phyloP scores from a whole-genome alignment of 805 yeast species.

The Tetrapisispora iriomotensis region DNA sequence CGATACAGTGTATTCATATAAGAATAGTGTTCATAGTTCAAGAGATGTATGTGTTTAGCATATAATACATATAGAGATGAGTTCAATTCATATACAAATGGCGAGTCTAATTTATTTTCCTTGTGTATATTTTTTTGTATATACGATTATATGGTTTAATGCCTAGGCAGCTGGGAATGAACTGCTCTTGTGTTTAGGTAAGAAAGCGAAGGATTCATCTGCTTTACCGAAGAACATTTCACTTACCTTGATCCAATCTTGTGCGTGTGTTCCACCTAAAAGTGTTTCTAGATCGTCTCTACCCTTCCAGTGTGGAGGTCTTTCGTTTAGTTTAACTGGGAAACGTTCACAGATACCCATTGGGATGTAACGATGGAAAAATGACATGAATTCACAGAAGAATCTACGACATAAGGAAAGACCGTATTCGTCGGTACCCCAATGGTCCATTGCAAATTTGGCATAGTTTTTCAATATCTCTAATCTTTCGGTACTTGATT shows the following conservation, averaged over 20 bases:
- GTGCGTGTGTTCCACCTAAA: slow-evolving; percentile 73
- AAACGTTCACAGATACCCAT: slow-evolving; percentile 81
- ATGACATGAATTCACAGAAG: slow-evolving; percentile 88
- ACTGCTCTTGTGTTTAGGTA: slow-evolving; percentile 93
- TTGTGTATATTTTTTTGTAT: not conserved
- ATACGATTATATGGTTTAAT: not conserved
- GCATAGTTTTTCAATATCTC: slow-evolving; percentile 64
- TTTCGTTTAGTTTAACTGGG: slow-evolving; percentile 83
- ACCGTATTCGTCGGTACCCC: slow-evolving; percentile 98
- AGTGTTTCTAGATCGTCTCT: slow-evolving; percentile 87
- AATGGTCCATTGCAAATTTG: slow-evolving; percentile 78
- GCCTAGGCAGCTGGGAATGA: slow-evolving; percentile 32
- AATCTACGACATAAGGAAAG: slow-evolving; percentile 78
- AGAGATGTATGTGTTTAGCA: too few relatives aligned
- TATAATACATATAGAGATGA: too few relatives aligned
- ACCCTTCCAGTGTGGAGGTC: slow-evolving; percentile 91
- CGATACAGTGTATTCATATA: too few relatives aligned
- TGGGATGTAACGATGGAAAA: slow-evolving; percentile 90
- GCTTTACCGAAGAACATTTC: slow-evolving; percentile 93
- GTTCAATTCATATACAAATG: too few relatives aligned
- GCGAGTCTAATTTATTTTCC: too few relatives aligned
- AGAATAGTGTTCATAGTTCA: too few relatives aligned
- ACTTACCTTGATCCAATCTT: slow-evolving; percentile 91
- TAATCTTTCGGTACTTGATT: slow-evolving; percentile 80
- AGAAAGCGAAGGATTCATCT: slow-evolving; percentile 61